These are phyloP conservation scores for Fragaria ananassa DNA, from an alignment of 306 rosid genomes.

Conservation along the genomic window DNA sequence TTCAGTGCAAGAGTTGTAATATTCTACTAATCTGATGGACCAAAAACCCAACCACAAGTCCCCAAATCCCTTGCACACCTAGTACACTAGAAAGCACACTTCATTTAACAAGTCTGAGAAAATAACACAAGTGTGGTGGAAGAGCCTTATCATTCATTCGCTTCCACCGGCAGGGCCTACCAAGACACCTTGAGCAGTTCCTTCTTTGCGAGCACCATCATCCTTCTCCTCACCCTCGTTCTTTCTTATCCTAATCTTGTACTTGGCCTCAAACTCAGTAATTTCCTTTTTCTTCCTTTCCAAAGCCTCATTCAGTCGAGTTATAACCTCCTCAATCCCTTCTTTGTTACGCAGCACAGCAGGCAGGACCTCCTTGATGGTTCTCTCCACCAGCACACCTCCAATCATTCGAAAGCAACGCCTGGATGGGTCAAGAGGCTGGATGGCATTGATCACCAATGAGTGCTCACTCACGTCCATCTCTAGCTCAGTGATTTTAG, in stretches of 20 bases:
- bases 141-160: constrained; percentile 30
- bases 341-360: constrained; percentile 92
- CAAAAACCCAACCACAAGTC: constrained; percentile 7
- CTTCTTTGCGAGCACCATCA: constrained; percentile 72
- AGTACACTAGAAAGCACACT: constrained; percentile 1
- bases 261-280: constrained; percentile 76
- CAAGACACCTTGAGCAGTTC: constrained; percentile 90
- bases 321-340: constrained; percentile 83
- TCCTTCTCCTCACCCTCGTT: constrained; percentile 62
- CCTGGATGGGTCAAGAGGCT: constrained; percentile 83
- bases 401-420: constrained; percentile 96
- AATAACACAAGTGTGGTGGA: neutral
- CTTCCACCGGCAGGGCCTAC: constrained; percentile 83
- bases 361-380: constrained; percentile 87
- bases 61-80: constrained; percentile 7
- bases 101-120: neutral
- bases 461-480: constrained; percentile 94
- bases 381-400: constrained; percentile 97
- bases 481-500: constrained; percentile 91
- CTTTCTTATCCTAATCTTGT: constrained; percentile 81
- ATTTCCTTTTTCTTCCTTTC: constrained; percentile 94
- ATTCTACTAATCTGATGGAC: constrained; percentile 18
- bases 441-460: constrained; percentile 76
- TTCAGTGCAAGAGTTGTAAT: constrained; percentile 9
- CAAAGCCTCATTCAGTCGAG: constrained; percentile 75